Base-by-base conservation (phyloP, 2,329 filamentous ascomycete genomes). In the Rhynchosporium agropyri region DNA sequence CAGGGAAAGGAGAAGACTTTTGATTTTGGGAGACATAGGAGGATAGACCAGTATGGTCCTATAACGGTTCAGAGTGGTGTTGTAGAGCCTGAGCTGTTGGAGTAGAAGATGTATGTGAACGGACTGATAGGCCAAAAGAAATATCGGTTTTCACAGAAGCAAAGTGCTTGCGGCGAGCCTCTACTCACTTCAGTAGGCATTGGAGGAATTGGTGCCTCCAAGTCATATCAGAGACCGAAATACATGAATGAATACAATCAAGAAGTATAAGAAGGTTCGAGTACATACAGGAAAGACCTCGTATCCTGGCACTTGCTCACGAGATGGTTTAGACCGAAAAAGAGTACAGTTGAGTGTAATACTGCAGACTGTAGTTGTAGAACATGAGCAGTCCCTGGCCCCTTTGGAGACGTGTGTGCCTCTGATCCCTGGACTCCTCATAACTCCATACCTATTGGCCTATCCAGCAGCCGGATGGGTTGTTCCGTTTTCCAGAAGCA, bases 1-100 rank as follows among this genome's bases (percentile, higher is more conserved):
- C 76, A 76, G 53, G 80, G 79, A 1, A 82, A 81, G 70, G 77
- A 78, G 66, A 79, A 78, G 67, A 72, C 70, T 28, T 81, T 83
- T 75, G 71, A 80, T 73, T 78, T 79, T 67, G 76, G 70, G 28
- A 75, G 75, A 66, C 79, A 81, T 72, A 71, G 79, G 57, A 72
- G 79, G 66, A 72, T 77, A 9, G 79, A 80, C 70, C 74, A 78
- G 40, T 80, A 81, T 63, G 72, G 72, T 1, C 70, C 76, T 31
- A 76, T 80, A 29, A 68, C 74, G 15, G 67, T 74, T 54, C 78
- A 80, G 71, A 77, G 77, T 6, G 79, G 79, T 0, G 75, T 77
- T 38, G 64, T 75, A 4, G 76, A 78, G 70, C 74, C 73, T 6
- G 71, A 74, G 49, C 61, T 76, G 31, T 65, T 76, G 45, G 72